phyloP scores from a whole-genome alignment of 2,329 filamentous ascomycete species.

The Tolypocladium paradoxum region DNA sequence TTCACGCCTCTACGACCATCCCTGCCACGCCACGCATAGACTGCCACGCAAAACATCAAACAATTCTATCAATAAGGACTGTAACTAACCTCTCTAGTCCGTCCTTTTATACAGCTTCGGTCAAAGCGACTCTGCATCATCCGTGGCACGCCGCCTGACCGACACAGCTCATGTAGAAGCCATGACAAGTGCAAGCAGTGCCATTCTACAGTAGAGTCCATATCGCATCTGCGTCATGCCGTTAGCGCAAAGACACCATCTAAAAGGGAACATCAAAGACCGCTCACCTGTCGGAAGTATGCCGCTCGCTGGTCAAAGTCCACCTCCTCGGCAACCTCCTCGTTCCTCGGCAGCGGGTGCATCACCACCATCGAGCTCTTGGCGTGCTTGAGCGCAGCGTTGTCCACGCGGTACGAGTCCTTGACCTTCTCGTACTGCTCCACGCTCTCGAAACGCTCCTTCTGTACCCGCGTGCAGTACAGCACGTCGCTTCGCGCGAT shows the following conservation, averaged over 20 bases:
- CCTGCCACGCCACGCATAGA: not conserved
- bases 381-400: slow-evolving; percentile 77
- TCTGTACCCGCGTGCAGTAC: slow-evolving; percentile 95
- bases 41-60: not conserved
- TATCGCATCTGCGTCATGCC: slow-evolving; percentile 69
- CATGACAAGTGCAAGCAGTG: slow-evolving; percentile 88
- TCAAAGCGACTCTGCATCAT: not conserved
- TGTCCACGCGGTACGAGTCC: slow-evolving; percentile 82
- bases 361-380: slow-evolving; percentile 91
- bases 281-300: slow-evolving; percentile 95
- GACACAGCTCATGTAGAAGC: slow-evolving; percentile 14
- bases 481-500: slow-evolving; percentile 80
- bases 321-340: slow-evolving; percentile 89
- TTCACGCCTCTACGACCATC: not conserved
- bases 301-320: slow-evolving; percentile 95
- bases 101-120: not conserved
- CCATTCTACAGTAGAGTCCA: slow-evolving; percentile 96
- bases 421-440: slow-evolving; percentile 79
- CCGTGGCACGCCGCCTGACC: not conserved
- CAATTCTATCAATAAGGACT: not conserved
- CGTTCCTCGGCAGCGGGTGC: slow-evolving; percentile 89
- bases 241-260: slow-evolving; percentile 29
- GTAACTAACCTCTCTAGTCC: not conserved
- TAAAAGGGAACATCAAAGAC: not conserved
- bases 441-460: slow-evolving; percentile 80